Conservation (phyloP, 257 asterid species). For the Hygrophila difformis region DNA sequence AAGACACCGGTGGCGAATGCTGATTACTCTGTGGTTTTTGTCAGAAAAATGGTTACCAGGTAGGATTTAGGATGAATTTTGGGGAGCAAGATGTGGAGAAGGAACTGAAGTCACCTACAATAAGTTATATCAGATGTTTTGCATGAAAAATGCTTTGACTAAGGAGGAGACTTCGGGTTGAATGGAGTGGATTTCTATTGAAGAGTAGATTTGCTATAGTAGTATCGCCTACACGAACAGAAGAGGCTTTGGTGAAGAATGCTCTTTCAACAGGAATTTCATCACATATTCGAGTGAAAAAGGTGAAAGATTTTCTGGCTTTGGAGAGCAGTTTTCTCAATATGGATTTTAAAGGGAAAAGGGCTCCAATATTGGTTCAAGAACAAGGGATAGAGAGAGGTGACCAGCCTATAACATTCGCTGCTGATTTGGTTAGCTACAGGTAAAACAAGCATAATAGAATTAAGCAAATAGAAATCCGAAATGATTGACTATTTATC, state of each 20-base stretch:
- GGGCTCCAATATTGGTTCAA: slow-evolving; percentile 83
- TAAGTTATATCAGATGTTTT: slow-evolving; percentile 37
- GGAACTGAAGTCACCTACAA: slow-evolving; percentile 38
- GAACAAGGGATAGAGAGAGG: slow-evolving; percentile 99
- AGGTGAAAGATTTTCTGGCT: slow-evolving; percentile 70
- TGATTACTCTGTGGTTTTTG: slow-evolving; percentile 67
- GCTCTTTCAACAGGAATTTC: slow-evolving; percentile 53
- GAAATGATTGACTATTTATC: not conserved
- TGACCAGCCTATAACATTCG: slow-evolving; percentile 91
- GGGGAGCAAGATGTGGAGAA: slow-evolving; percentile 42
- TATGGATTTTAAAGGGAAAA: slow-evolving; percentile 77
- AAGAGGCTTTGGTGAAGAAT: slow-evolving; percentile 32
- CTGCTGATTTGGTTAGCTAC: slow-evolving; percentile 92
- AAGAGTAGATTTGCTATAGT: slow-evolving; percentile 30
- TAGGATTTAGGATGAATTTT: slow-evolving; percentile 65
- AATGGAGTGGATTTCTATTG: slow-evolving; percentile 32
- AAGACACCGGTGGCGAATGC: slow-evolving; percentile 28
- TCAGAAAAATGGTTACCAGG: slow-evolving; percentile 53
- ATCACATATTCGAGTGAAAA: slow-evolving; percentile 70
- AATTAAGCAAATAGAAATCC: not conserved
- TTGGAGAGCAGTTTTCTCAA: slow-evolving; percentile 95
- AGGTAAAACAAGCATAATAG: slow-evolving; percentile 37
- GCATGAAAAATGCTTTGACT: slow-evolving; percentile 31
- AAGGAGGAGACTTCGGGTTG: slow-evolving; percentile 32
- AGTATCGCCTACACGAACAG: slow-evolving; percentile 49